Conservation (phyloP, 805 yeast genomes). For the Maudiozyma turicensis region DNA sequence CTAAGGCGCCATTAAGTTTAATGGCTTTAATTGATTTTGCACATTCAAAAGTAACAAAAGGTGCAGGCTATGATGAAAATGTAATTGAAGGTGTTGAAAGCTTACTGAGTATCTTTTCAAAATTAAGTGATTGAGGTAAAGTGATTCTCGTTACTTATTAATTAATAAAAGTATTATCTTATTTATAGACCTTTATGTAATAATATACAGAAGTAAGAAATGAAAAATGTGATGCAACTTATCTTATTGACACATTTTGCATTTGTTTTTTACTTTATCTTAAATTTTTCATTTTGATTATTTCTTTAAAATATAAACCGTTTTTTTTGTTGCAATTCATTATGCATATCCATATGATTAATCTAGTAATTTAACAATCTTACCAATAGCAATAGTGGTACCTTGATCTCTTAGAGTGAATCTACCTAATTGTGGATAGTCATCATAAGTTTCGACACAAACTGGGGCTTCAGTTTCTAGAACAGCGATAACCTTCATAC, state of each 20-base stretch:
- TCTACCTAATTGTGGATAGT: slow-evolving; percentile 94
- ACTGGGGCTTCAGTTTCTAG: slow-evolving; percentile 80
- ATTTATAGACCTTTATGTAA: not conserved
- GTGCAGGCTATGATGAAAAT: slow-evolving; percentile 63
- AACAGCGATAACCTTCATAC: slow-evolving; percentile 94
- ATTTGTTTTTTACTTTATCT: not conserved
- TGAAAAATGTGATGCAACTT: not conserved
- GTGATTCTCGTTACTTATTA: not conserved
- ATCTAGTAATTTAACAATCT: slow-evolving; percentile 78
- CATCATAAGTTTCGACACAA: slow-evolving; percentile 86
- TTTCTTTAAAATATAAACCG: not conserved
- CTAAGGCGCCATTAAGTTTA: slow-evolving; percentile 37
- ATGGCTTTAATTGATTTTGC: slow-evolving; percentile 83
- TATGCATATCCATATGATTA: slow-evolving; percentile 5
- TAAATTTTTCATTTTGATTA: not conserved
- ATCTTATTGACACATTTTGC: not conserved
- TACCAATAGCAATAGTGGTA: slow-evolving; percentile 95
- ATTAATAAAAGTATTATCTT: not conserved
- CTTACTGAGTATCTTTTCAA: slow-evolving; percentile 21
- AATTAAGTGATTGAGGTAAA: not conserved
- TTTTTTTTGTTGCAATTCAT: not conserved
- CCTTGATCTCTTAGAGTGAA: slow-evolving; percentile 99
- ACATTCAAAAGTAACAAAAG: slow-evolving; percentile 58
- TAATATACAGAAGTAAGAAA: not conserved
- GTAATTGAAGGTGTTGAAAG: slow-evolving; percentile 60